Conservation (phyloP, 192 early-diverging fungal species). For the Linnemannia exigua region DNA sequence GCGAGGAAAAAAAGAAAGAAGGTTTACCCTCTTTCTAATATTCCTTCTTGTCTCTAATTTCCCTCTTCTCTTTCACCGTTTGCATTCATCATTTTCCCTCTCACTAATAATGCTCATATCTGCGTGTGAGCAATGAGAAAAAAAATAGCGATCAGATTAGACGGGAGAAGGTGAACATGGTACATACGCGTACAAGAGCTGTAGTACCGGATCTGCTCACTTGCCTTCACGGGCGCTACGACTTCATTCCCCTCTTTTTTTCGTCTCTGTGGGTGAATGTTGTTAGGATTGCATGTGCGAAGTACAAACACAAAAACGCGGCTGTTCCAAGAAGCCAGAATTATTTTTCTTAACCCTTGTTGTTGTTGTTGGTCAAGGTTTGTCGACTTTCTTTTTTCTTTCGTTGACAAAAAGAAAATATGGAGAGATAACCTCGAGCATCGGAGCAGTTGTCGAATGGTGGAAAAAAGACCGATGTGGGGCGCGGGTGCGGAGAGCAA, state of each 20-base stretch:
- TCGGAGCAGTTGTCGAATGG: not conserved
- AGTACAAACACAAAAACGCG: not conserved
- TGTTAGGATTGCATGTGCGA: not conserved
- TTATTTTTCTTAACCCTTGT: not conserved
- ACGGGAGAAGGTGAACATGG: not conserved
- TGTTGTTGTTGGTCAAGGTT: not conserved
- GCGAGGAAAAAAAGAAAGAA: not conserved
- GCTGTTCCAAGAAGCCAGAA: not conserved
- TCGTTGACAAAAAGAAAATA: not conserved
- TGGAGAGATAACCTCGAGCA: not conserved
- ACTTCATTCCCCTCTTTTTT: not conserved
- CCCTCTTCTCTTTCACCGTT: not conserved
- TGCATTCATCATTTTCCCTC: not conserved
- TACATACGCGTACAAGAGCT: not conserved
- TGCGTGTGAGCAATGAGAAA: not conserved
- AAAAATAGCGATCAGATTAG: conserved; percentile 8
- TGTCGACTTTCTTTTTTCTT: not conserved
- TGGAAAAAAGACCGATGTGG: not conserved
- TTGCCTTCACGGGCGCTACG: not conserved
- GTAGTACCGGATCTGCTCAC: not conserved
- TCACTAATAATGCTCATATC: not conserved
- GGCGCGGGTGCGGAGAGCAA: not conserved
- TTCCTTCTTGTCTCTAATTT: not conserved
- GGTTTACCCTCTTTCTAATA: too few species aligned
- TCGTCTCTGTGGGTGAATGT: not conserved